Evolutionary conservation across 441 rosid species (phyloP), one percentile per base, ranked within the genome.

Genomic region (Populus hybrid): DNA sequence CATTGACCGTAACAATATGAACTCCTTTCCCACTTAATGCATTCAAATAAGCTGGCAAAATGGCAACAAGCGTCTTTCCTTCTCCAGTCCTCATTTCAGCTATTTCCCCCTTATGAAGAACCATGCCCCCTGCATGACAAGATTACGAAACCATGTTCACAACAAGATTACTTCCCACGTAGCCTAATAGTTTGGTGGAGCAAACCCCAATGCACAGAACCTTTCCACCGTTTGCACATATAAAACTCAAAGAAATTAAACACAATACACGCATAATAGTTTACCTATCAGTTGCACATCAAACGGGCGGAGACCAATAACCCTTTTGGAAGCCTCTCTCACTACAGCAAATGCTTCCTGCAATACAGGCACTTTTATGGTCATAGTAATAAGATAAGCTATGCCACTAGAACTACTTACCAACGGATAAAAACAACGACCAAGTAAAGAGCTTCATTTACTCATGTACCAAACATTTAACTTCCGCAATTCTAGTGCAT

Each of bases 21-120:
- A 95, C 99, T 78, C 99, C 98, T 85, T 91, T 93, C 73, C 95
- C 98, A 83, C 87, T 89, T 59, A 95, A 86, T 71, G 99, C 98
- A 84, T 95, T 95, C 86, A 95, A 83, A 88, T 92, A 93, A 81
- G 99, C 98, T 24, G 99, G 98, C 78, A 95, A 88, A 71, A 95
- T 89, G 30, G 99, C 99, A 76, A 95, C 99, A 80, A 95, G 98
- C 9, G 98, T 93, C 88, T 95, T 95, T 77, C 99, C 99, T 88
- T 95, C 99, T 85, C 99, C 99, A 65, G 99, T 93, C 78, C 97
- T 91, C 98, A 95, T 93, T 84, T 95, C 99, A 76, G 99, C 91
- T 75, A 95, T 93, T 86, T 95, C 97, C 57, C 99, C 99, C 83
- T 91, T 93, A 70, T 95, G 99, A 83, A 95, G 99, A 67, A 95